Conservation (phyloP, 169 alveolate genomes). For the Plasmodium billcollinsi region DNA sequence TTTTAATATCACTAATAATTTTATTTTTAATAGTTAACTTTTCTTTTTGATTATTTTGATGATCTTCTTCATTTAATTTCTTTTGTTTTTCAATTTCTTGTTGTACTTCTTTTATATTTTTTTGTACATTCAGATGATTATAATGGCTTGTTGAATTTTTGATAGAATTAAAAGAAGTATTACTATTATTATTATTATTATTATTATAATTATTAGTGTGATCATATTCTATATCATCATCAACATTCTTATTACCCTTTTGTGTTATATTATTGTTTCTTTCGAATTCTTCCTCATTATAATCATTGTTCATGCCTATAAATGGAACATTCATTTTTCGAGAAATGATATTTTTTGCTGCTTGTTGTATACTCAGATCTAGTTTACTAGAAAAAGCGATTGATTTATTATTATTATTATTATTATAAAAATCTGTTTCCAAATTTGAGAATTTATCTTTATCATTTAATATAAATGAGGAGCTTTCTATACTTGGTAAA, state of each 20-base stretch:
- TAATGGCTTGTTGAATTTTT: background rate
- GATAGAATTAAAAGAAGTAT: background rate
- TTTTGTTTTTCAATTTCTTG: slow-evolving; percentile 35
- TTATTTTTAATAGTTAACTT: slow-evolving; percentile 19
- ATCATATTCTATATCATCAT: background rate
- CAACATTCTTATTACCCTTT: no score
- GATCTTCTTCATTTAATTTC: slow-evolving; percentile 6
- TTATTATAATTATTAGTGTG: background rate
- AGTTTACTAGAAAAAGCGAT: slow-evolving; percentile 54
- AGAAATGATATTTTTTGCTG: slow-evolving; percentile 51
- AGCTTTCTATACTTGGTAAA: slow-evolving; percentile 47
- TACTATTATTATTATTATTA: background rate
- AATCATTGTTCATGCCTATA: slow-evolving; percentile 11
- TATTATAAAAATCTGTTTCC: slow-evolving; percentile 32
- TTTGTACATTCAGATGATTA: background rate
- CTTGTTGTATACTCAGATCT: slow-evolving; percentile 57
- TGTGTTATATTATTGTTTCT: background rate
- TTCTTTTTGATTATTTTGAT: background rate
- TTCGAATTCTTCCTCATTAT: background rate
- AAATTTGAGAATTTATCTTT: slow-evolving; percentile 38
- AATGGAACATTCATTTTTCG: slow-evolving; percentile 38
- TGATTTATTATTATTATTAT: slow-evolving; percentile 14
- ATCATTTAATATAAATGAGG: slow-evolving; percentile 45
- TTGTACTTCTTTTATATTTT: slow-evolving; percentile 24
- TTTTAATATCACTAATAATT: slow-evolving; percentile 64